A percentile compares a stretch with the other conserved stretches of the same genome.
phyloP scores from a whole-genome alignment of 225 moss, liverwort and hornwort species.

The Ulota crispa region DNA sequence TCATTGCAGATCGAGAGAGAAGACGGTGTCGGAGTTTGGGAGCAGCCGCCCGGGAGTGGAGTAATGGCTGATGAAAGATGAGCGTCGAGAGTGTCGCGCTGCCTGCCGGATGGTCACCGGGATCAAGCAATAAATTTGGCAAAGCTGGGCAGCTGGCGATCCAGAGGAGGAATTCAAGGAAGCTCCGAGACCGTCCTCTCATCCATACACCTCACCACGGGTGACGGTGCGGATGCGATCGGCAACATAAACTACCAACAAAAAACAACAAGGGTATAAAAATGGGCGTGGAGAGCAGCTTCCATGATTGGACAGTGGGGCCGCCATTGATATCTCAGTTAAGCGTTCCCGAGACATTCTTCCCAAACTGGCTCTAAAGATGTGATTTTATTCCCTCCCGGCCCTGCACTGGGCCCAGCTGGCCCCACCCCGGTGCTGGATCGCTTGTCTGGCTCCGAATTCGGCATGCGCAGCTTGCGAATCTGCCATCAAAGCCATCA shows the following conservation, averaged over 20 bases:
- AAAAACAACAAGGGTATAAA: neutral
- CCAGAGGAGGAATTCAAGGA: neutral
- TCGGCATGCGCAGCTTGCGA: neutral
- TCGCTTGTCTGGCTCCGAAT: conserved; percentile 10
- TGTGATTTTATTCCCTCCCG: conserved; percentile 37
- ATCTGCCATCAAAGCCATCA: conserved; percentile 14
- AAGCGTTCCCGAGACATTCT: conserved; percentile 42
- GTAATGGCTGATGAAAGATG: too few species aligned
- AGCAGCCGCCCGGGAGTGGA: too few species aligned
- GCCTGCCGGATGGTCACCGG: conserved; percentile 13
- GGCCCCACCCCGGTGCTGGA: neutral
- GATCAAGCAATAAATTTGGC: neutral
- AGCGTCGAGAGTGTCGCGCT: neutral
- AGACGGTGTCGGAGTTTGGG: too few species aligned
- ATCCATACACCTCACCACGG: conserved; percentile 52
- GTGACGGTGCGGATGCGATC: conserved; percentile 33
- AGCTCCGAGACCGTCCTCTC: conserved; percentile 13
- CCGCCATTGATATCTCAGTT: conserved; percentile 23
- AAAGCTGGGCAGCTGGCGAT: neutral
- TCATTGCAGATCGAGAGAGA: too few species aligned
- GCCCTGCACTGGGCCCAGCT: neutral
- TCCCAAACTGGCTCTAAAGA: conserved; percentile 3
- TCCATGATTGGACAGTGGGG: conserved; percentile 31
- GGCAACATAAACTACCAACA: neutral
- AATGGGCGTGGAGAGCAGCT: neutral